Conservation (phyloP, 257 asterid genomes). For the Solanum chaucha region DNA sequence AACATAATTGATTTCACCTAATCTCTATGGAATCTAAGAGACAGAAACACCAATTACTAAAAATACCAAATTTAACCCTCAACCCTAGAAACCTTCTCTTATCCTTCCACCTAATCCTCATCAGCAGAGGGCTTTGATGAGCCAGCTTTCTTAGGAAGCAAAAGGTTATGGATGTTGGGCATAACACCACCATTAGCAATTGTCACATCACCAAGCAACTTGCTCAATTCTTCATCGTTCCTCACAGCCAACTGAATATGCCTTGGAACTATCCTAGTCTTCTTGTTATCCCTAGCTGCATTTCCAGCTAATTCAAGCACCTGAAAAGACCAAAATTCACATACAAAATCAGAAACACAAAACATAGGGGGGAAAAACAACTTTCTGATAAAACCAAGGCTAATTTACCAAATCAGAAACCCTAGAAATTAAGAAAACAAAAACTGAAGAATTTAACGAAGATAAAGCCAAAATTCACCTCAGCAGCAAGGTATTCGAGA, state of each 20-base stretch:
- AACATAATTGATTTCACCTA: neutral
- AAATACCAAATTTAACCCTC: neutral
- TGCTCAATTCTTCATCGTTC: slow-evolving; percentile 73
- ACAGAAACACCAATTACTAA: neutral
- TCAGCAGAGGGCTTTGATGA: slow-evolving; percentile 46
- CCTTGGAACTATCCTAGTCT: slow-evolving; percentile 72
- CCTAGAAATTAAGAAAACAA: no score
- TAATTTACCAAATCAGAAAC: no score
- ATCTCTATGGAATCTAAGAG: neutral
- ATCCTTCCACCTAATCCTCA: slow-evolving; percentile 33
- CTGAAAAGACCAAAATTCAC: no score
- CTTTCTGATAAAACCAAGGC: no score
- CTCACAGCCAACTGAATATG: slow-evolving; percentile 77
- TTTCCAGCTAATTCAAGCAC: slow-evolving; percentile 76
- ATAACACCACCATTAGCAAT: slow-evolving; percentile 82
- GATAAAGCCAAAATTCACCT: no score
- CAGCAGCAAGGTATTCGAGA: no score
- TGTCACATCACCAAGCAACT: slow-evolving; percentile 72
- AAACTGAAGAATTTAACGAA: no score
- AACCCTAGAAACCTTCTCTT: neutral
- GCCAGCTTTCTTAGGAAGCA: slow-evolving; percentile 67
- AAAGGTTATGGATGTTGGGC: slow-evolving; percentile 83
- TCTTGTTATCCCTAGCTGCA: slow-evolving; percentile 80
- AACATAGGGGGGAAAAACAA: no score
- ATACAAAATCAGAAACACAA: no score